Conservation (phyloP, 179 eudicot species). For the Silene noctiflora region DNA sequence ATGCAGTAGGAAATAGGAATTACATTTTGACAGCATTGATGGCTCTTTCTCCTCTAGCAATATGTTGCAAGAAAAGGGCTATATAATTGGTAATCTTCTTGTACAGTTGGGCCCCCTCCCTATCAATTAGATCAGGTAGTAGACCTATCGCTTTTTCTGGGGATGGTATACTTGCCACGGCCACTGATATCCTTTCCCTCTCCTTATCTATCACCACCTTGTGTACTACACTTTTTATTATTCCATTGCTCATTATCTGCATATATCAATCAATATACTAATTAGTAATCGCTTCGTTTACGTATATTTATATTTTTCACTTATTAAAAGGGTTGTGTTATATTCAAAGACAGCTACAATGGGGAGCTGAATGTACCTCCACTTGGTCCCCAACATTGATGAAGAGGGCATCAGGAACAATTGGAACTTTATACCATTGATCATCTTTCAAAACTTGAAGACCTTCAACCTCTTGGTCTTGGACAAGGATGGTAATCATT, state of each 20-base stretch:
- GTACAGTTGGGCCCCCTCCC: slow-evolving; percentile 34
- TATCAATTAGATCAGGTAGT: slow-evolving; percentile 27
- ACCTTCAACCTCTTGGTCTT: slow-evolving; percentile 47
- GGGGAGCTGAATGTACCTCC: slow-evolving; percentile 40
- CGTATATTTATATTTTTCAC: no score
- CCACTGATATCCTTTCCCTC: slow-evolving; percentile 43
- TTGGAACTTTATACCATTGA: slow-evolving; percentile 49
- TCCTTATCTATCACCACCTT: slow-evolving; percentile 44
- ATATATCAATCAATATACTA: background rate
- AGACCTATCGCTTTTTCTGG: slow-evolving; percentile 41
- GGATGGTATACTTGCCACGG: slow-evolving; percentile 33
- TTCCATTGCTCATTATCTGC: slow-evolving; percentile 57
- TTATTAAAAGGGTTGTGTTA: no score
- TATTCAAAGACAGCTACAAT: no score
- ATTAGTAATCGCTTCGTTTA: no score
- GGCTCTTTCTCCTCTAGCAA: slow-evolving; percentile 25
- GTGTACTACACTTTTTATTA: slow-evolving; percentile 51
- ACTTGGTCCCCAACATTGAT: slow-evolving; percentile 53
- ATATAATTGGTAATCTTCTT: slow-evolving; percentile 33
- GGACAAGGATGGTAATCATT: slow-evolving; percentile 40
- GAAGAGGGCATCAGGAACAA: slow-evolving; percentile 37
- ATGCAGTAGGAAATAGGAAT: no score
- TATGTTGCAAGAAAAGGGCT: slow-evolving; percentile 22
- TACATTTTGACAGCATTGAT: slow-evolving; percentile 21
- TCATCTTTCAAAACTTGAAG: slow-evolving; percentile 47